Evolutionary conservation across 805 yeast species (phyloP).

Genomic region (Ogataea siamensis): DNA sequence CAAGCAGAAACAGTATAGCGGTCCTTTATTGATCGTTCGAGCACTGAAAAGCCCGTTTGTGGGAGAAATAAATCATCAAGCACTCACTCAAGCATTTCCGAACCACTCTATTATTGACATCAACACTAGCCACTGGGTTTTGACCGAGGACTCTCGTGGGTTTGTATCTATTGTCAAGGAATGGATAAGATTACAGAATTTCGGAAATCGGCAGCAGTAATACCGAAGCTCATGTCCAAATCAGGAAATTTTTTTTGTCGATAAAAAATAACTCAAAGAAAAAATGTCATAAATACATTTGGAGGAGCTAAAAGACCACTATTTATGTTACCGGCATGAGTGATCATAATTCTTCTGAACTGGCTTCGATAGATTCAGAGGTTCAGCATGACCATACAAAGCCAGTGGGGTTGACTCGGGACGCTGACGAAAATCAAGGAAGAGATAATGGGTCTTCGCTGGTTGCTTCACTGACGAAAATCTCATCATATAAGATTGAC

Average conservation of each 20-base stretch:
- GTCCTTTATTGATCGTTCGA: slow-evolving; percentile 74
- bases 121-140: slow-evolving; percentile 89
- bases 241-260: slow-evolving; percentile 19
- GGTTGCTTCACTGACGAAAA: slow-evolving; percentile 7
- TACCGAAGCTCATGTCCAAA: slow-evolving; percentile 17
- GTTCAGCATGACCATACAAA: neutral
- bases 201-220: slow-evolving; percentile 15
- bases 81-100: slow-evolving; percentile 48
- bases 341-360: slow-evolving; percentile 4
- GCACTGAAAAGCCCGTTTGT: slow-evolving; percentile 60
- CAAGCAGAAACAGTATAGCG: slow-evolving; percentile 30
- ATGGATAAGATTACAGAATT: slow-evolving; percentile 32
- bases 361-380: slow-evolving; percentile 7
- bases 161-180: slow-evolving; percentile 60
- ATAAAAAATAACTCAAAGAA: slow-evolving; percentile 13
- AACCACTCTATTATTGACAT: slow-evolving; percentile 64
- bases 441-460: neutral
- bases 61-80: slow-evolving; percentile 22
- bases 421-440: neutral
- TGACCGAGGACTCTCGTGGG: slow-evolving; percentile 75
- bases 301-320: neutral
- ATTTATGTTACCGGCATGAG: neutral
- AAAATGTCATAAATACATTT: neutral
- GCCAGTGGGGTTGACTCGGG: slow-evolving; percentile 4
- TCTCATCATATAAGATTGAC: slow-evolving; percentile 27